phyloP scores from a whole-genome alignment of 345 rosid genomes.

The Reutealis trisperma region DNA sequence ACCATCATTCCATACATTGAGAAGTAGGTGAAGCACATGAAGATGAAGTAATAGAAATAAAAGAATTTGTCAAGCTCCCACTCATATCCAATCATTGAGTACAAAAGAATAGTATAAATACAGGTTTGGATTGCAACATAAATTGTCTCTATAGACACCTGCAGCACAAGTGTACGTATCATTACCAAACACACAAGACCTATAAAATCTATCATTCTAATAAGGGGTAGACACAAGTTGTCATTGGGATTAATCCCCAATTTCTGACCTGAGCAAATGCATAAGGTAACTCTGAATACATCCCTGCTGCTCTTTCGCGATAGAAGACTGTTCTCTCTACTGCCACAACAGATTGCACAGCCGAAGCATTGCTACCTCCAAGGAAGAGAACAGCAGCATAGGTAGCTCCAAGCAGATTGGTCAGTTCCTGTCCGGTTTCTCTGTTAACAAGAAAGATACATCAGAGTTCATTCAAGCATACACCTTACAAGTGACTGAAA shows the following conservation, averaged over 20 bases:
- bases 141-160: slow-evolving; percentile 46
- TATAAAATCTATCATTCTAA: neutral
- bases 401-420: slow-evolving; percentile 42
- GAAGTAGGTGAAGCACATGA: slow-evolving; percentile 48
- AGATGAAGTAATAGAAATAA: slow-evolving; percentile 46
- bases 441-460: slow-evolving; percentile 16
- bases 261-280: slow-evolving; percentile 44
- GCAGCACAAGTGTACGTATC: neutral
- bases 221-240: neutral
- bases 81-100: slow-evolving; percentile 41
- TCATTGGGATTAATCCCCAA: neutral
- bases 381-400: slow-evolving; percentile 45
- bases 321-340: slow-evolving; percentile 50
- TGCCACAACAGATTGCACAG: slow-evolving; percentile 44
- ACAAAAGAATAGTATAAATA: slow-evolving; percentile 30
- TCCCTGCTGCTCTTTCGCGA: slow-evolving; percentile 50
- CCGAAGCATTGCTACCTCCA: slow-evolving; percentile 42
- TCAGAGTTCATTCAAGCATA: neutral
- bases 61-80: slow-evolving; percentile 35
- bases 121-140: slow-evolving; percentile 39
- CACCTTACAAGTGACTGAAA: neutral
- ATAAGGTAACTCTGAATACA: slow-evolving; percentile 49
- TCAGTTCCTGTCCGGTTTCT: slow-evolving; percentile 23
- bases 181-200: neutral
- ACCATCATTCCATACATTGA: slow-evolving; percentile 52